A percentile compares a stretch with the other conserved stretches of the same genome.
Conservation (phyloP, 2,329 filamentous ascomycete species). For the Fusarium miscanthi region DNA sequence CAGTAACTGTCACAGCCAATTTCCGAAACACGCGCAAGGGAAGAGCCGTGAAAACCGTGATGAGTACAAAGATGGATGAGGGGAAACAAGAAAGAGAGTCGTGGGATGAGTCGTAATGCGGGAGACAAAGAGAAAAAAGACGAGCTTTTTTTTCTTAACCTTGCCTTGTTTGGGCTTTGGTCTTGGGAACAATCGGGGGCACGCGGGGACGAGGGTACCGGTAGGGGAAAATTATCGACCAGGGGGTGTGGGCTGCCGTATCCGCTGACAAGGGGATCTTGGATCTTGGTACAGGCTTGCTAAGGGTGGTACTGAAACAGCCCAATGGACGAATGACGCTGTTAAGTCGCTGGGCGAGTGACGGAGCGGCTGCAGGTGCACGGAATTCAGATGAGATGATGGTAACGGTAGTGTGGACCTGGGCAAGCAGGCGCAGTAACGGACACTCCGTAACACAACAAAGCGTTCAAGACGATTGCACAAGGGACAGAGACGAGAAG, state of each 20-base stretch:
- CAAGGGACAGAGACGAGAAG: slow-evolving; percentile 29
- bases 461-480: slow-evolving; percentile 37
- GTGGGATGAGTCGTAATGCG: slow-evolving; percentile 50
- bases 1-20: slow-evolving; percentile 56
- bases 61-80: slow-evolving; percentile 49
- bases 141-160: slow-evolving; percentile 51
- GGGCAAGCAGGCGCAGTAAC: slow-evolving; percentile 39
- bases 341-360: slow-evolving; percentile 40
- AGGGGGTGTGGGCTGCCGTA: slow-evolving; percentile 47
- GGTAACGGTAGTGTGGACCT: slow-evolving; percentile 42
- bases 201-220: slow-evolving; percentile 49
- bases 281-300: slow-evolving; percentile 45
- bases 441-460: slow-evolving; percentile 41
- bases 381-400: slow-evolving; percentile 43
- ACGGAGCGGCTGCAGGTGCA: slow-evolving; percentile 45
- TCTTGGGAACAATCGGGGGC: slow-evolving; percentile 47
- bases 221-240: slow-evolving; percentile 49
- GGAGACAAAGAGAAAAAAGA: slow-evolving; percentile 47
- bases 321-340: slow-evolving; percentile 46
- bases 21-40: slow-evolving; percentile 60
- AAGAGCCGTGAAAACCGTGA: slow-evolving; percentile 58
- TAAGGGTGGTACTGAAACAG: slow-evolving; percentile 48
- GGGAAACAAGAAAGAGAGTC: slow-evolving; percentile 50
- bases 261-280: slow-evolving; percentile 48
- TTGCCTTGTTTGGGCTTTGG: slow-evolving; percentile 49